phyloP scores from a whole-genome alignment of 345 rosid genomes.

The Cardamine resedifolia region DNA sequence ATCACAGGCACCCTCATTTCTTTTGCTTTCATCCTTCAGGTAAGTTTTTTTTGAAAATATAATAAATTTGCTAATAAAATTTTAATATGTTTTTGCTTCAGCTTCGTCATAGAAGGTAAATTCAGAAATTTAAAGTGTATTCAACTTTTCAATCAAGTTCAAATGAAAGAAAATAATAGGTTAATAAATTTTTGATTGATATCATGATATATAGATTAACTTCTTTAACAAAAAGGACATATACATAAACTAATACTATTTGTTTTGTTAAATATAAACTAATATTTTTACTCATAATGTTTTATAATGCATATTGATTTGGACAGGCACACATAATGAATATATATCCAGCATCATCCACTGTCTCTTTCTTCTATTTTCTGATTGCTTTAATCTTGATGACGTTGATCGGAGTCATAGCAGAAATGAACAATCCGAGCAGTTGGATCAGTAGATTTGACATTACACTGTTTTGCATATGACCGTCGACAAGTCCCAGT shows the following conservation, averaged over 20 bases:
- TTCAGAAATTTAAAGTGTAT: background rate
- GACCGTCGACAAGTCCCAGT: too few species aligned
- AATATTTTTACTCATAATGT: background rate
- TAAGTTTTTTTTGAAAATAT: too few species aligned
- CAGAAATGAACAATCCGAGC: constrained; percentile 45
- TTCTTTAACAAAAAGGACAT: too few species aligned
- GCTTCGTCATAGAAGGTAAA: too few species aligned
- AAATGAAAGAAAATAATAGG: background rate
- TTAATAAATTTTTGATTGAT: too few species aligned
- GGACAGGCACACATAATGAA: constrained; percentile 66
- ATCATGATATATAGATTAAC: too few species aligned
- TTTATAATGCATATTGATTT: background rate
- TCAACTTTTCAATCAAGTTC: too few species aligned
- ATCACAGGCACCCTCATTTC: too few species aligned
- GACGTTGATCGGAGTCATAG: constrained; percentile 47
- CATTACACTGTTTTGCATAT: constrained; percentile 25
- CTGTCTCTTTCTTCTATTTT: constrained; percentile 64
- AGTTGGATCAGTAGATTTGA: constrained; percentile 57
- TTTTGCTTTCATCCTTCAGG: constrained; percentile 80
- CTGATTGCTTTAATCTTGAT: constrained; percentile 42
- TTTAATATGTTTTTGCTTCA: too few species aligned
- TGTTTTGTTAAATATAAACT: too few species aligned
- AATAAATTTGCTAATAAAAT: too few species aligned
- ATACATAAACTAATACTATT: too few species aligned
- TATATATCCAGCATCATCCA: constrained; percentile 68